phyloP scores from a whole-genome alignment of 768 basidiomycete species.

The Strobilomyces confusus region DNA sequence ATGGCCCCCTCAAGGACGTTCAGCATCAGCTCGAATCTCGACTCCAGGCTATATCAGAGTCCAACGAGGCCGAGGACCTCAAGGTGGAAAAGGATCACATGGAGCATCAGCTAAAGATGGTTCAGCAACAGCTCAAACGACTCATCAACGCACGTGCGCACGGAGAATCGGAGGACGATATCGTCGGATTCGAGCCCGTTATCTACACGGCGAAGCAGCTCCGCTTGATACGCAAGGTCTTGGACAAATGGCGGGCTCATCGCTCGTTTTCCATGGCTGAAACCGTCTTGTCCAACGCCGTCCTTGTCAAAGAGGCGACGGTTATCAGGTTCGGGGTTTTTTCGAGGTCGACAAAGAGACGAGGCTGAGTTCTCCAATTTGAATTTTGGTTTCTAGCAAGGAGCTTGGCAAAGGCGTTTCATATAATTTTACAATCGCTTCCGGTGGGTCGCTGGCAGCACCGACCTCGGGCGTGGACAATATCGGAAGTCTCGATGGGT shows the following conservation, averaged over 20 bases:
- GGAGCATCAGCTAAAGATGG: slow-evolving; percentile 80
- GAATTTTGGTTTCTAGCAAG: slow-evolving; percentile 46
- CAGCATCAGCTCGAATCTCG: slow-evolving; percentile 75
- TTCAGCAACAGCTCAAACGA: slow-evolving; percentile 79
- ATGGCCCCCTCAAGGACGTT: slow-evolving; percentile 62
- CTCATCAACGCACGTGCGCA: slow-evolving; percentile 71
- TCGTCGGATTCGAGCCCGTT: slow-evolving; percentile 68
- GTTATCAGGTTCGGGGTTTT: slow-evolving; percentile 64
- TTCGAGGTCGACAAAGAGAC: not conserved
- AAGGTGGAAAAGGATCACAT: slow-evolving; percentile 91
- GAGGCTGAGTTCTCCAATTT: slow-evolving; percentile 4
- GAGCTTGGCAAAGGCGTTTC: slow-evolving; percentile 83
- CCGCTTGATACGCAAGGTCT: slow-evolving; percentile 73
- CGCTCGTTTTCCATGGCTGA: slow-evolving; percentile 92
- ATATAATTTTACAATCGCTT: slow-evolving; percentile 92
- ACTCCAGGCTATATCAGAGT: slow-evolving; percentile 57
- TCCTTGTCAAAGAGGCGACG: slow-evolving; percentile 91
- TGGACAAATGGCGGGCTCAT: slow-evolving; percentile 84
- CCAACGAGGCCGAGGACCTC: slow-evolving; percentile 76
- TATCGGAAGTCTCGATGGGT: slow-evolving; percentile 83
- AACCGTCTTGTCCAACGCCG: slow-evolving; percentile 76
- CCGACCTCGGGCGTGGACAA: slow-evolving; percentile 83
- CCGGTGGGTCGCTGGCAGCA: slow-evolving; percentile 71
- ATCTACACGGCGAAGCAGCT: slow-evolving; percentile 82
- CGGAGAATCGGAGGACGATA: slow-evolving; percentile 67